Base-by-base conservation (phyloP, 23 red algal genomes). In the Gracilaria caudata region DNA sequence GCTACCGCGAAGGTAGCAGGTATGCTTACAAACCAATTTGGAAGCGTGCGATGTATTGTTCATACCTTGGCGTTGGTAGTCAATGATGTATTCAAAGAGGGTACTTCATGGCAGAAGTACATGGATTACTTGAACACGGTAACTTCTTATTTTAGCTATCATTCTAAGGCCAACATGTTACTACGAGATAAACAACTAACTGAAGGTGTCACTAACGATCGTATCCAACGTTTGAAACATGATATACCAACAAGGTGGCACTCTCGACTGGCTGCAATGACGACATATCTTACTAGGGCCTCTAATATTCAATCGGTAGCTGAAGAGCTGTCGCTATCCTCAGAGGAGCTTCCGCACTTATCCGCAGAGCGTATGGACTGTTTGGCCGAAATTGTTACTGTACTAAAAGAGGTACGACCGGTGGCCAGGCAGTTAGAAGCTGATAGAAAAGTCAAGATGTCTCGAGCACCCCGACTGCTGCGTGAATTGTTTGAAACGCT, bases 401-500 rank as follows among this genome's bases (percentile, higher is more conserved):
- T 83, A 10, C 55, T 83, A 12, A 37, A 7, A 41, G 56, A 68
- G 24, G 56, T 83, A 3, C 8, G 60, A 7, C 79, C 56, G 7
- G 56, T 64, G 3, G 79, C 79, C 8, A 55, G 79, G 1, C 37
- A 68, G 24, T 36, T 83, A 6, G 79, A 61, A 25, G 79, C 79
- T 21, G 53, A 68, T 33, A 46, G 23, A 4, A 17, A 28, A 0
- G 79, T 83, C 28, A 83, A 55, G 9, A 83, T 68, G 79, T 83
- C 79, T 35, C 56, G 54, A 0, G 60, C 79, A 28, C 79, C 56
- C 3, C 54, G 56, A 7, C 7, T 83, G 19, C 30, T 64, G 2
- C 56, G 37, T 4, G 38, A 83, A 64, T 57, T 83, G 2, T 38
- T 66, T 25, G 79, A 83, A 21, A 83, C 56, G 0, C 58, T 83